Base-by-base conservation (phyloP, 2,329 filamentous ascomycete genomes). In the Aquanectria penicillioides region DNA sequence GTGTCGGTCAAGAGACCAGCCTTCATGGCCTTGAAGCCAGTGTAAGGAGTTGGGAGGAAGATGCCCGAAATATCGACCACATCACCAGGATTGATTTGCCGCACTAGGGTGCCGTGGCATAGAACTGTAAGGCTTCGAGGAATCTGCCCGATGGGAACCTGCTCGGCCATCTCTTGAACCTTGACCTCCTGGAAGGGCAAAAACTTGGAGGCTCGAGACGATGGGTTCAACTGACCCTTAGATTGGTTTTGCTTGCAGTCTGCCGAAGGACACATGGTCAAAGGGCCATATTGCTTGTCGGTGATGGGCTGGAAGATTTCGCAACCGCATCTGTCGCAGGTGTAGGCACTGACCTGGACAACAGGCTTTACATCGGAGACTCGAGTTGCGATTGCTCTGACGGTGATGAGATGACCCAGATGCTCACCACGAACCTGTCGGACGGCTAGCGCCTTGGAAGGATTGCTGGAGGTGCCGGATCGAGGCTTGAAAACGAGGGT, bases 121-220 rank as follows among this genome's bases (percentile, higher is more conserved):
- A 97, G 86, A 18, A 99, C 81, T 0, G 94, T 98, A 62, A 99
- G 80, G 56, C 93, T 93, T 58, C 95, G 88, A 26, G 95, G 95
- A 69, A 99, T 99, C 74, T 99, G 95, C 47, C 95, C 95, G 64
- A 99, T 96, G 7, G 95, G 95, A 0, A 99, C 95, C 76, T 99
- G 95, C 74, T 99, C 95, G n/a, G 95, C 93, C 88, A 98, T 92
- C 75, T 99, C 95, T 77, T 99, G 95, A 55, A 99, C 93, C 80
- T 98, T 98, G 77, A 98, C 88, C 77, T 99, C 95, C 77, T 99
- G 95, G 81, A 99, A 99, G 4, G 95, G 93, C 71, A 97, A 80
- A 73, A 98, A 99, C 72, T 98, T 99, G 48, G 94, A 97, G 0
- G 94, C 95, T 69, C 95, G 87, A n/a, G 94, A 96, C 1, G 94